Percentiles rank a stretch among this genome's conserved stretches.
Evolutionary conservation across 371 early-diverging fungal genomes (phyloP).

Genomic region (Rhizopus arrhizus): DNA sequence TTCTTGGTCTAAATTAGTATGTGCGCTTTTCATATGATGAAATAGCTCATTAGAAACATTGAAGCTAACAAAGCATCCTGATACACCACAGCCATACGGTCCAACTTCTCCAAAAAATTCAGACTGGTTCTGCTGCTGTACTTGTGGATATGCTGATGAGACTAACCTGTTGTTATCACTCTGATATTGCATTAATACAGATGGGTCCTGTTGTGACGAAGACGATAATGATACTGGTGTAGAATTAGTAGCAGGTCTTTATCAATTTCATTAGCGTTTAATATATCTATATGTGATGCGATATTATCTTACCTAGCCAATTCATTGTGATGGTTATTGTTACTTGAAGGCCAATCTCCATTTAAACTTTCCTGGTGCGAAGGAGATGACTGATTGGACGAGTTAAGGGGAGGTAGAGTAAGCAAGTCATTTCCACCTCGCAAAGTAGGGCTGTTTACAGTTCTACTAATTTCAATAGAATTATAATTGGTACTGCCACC

Average conservation of each 20-base stretch:
- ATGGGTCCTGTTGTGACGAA: slow-evolving; percentile 16
- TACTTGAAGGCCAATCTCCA: background rate
- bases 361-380: background rate
- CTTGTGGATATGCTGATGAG: slow-evolving; percentile 2
- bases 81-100: slow-evolving; percentile 74
- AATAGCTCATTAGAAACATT: slow-evolving; percentile 62
- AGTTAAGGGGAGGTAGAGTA: slow-evolving; percentile 26
- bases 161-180: background rate
- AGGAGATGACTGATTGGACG: slow-evolving; percentile 9
- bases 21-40: slow-evolving; percentile 69
- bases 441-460: background rate
- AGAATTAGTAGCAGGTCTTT: slow-evolving; percentile 1
- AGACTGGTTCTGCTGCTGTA: slow-evolving; percentile 13
- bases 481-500: background rate
- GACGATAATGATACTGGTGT: slow-evolving; percentile 11
- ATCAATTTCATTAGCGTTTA: background rate
- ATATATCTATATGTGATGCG: background rate
- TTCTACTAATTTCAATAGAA: slow-evolving; percentile 2
- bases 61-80: slow-evolving; percentile 62
- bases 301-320: background rate
- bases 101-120: slow-evolving; percentile 34
- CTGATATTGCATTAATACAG: slow-evolving; percentile 22
- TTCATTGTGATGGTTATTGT: background rate
- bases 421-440: slow-evolving; percentile 12
- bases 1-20: slow-evolving; percentile 48